phyloP scores from a whole-genome alignment of 805 yeast genomes.

The Zygotorulaspora sp. region DNA sequence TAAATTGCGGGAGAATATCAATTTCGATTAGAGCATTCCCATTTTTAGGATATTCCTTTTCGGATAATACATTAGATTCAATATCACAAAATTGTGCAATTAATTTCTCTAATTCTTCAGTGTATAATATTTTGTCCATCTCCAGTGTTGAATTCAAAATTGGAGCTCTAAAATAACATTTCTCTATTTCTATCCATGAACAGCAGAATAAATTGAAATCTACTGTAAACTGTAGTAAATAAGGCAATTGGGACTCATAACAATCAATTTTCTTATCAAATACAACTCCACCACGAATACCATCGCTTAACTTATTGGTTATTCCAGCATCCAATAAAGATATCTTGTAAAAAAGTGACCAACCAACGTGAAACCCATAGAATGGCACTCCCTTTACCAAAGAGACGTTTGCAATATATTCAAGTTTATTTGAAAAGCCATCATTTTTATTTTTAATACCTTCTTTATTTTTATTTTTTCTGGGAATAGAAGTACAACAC shows the following conservation, averaged over 20 bases:
- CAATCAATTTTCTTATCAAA: constrained; percentile 42
- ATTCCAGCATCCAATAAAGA: constrained; percentile 60
- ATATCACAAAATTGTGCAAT: constrained; percentile 27
- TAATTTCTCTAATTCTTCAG: constrained; percentile 35
- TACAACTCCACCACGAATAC: constrained; percentile 43
- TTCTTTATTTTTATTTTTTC: constrained; percentile 5
- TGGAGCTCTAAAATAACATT: constrained; percentile 56
- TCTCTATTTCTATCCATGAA: constrained; percentile 56
- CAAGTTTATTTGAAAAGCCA: constrained; percentile 18
- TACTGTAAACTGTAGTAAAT: constrained; percentile 64
- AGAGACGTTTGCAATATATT: constrained; percentile 54
- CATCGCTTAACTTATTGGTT: constrained; percentile 49
- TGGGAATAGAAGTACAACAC: constrained; percentile 39
- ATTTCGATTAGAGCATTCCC: constrained; percentile 66
- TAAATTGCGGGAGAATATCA: constrained; percentile 59
- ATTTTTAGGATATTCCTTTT: constrained; percentile 42
- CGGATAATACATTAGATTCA: constrained; percentile 18
- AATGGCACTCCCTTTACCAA: constrained; percentile 73
- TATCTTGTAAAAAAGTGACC: constrained; percentile 62
- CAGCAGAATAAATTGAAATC: constrained; percentile 86
- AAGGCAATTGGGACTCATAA: constrained; percentile 80
- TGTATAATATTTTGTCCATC: constrained; percentile 28
- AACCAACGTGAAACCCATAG: constrained; percentile 75
- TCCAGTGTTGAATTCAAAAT: constrained; percentile 36
- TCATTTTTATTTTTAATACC: neutral